phyloP scores from a whole-genome alignment of 2,329 filamentous ascomycete species.

The Aotearoamyces nothofagi region DNA sequence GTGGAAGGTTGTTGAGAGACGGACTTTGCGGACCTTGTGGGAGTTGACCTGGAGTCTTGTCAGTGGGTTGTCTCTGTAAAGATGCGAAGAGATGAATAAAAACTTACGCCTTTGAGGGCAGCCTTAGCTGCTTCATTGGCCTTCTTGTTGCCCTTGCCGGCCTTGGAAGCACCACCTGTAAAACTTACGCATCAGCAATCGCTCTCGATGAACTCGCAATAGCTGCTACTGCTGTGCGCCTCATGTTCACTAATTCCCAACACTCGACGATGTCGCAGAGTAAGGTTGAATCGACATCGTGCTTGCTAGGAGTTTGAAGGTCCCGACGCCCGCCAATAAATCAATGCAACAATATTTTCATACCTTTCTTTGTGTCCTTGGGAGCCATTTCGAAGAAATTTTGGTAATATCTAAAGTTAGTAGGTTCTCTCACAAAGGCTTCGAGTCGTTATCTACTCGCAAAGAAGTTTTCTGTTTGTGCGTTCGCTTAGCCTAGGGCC shows the following conservation, averaged over 20 bases:
- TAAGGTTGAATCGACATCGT: too few species aligned
- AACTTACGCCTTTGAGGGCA: constrained; percentile 85
- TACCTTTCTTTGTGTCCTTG: constrained; percentile 22
- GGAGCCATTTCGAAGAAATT: constrained; percentile 18
- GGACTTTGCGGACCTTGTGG: constrained; percentile 88
- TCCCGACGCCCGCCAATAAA: too few species aligned
- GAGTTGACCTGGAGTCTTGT: constrained; percentile 39
- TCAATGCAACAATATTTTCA: constrained; percentile 13
- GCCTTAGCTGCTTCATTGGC: constrained; percentile 91
- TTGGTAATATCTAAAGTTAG: too few species aligned
- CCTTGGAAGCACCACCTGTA: constrained; percentile 38
- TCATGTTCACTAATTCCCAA: too few species aligned
- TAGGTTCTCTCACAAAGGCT: too few species aligned
- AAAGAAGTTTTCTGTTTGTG: too few species aligned
- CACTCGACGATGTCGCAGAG: too few species aligned
- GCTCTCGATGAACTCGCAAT: constrained; percentile 60
- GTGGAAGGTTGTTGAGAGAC: constrained; percentile 90
- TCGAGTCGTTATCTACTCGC: too few species aligned
- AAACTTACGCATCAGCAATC: constrained; percentile 53
- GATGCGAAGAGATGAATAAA: constrained; percentile 24
- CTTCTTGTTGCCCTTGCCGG: constrained; percentile 60
- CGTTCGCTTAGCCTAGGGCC: too few species aligned
- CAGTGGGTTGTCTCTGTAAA: constrained; percentile 17
- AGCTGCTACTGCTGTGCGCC: constrained; percentile 50
- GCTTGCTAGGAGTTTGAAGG: too few species aligned